These are phyloP conservation scores for Fusarium kyushuense DNA, from an alignment of 2,329 filamentous ascomycete species.

Conservation along the genomic window DNA sequence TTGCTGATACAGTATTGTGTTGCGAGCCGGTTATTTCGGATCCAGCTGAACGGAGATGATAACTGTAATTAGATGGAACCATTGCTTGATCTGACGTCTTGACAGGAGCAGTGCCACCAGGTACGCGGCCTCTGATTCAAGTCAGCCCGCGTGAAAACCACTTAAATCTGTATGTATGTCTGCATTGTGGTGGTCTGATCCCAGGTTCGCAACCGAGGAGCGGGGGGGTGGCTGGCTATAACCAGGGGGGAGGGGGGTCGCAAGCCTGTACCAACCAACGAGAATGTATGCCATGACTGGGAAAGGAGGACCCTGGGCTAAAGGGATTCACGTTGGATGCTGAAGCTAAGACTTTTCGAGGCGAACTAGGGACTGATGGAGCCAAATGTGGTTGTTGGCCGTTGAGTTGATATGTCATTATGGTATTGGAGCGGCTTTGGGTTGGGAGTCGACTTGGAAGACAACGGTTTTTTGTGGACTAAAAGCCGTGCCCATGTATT, in stretches of 20 bases:
- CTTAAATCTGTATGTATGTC: constrained; percentile 32
- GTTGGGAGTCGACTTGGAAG: constrained; percentile 28
- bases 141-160: constrained; percentile 14
- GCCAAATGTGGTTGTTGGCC: constrained; percentile 36
- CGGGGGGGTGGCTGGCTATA: constrained; percentile 47
- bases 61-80: constrained; percentile 29
- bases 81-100: constrained; percentile 27
- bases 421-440: constrained; percentile 26
- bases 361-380: constrained; percentile 34
- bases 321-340: constrained; percentile 29
- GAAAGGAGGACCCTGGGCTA: constrained; percentile 38
- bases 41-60: constrained; percentile 29
- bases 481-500: constrained; percentile 22
- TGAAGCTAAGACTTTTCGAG: constrained; percentile 37
- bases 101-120: constrained; percentile 26
- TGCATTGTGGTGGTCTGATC: constrained; percentile 48
- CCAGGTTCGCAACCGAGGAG: constrained; percentile 46
- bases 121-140: constrained; percentile 27
- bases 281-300: constrained; percentile 35
- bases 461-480: constrained; percentile 46
- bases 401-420: constrained; percentile 43
- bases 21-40: constrained; percentile 25
- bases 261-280: constrained; percentile 33
- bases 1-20: constrained; percentile 8
- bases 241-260: constrained; percentile 39